These are phyloP conservation scores for Venturia pyrina DNA, from an alignment of 2,329 filamentous ascomycete species.

Conservation along the genomic window DNA sequence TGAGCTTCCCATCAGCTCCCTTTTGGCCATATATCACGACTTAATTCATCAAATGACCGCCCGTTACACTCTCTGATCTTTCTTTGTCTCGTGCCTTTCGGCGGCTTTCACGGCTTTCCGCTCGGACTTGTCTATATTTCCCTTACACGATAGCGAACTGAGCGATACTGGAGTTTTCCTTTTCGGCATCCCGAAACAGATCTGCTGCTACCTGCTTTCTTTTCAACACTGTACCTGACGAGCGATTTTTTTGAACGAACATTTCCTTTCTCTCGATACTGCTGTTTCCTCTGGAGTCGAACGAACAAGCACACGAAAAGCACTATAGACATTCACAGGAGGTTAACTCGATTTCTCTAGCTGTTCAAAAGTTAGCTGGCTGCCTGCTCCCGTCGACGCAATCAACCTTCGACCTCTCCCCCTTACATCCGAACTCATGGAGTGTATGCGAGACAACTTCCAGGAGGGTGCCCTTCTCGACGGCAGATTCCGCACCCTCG, in stretches of 20 bases:
- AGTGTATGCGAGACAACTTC: conserved; percentile 80
- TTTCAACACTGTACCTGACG: conserved; percentile 4
- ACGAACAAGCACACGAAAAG: conserved; percentile 4
- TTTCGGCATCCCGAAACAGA: conserved; percentile 1
- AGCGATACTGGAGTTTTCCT: conserved; percentile 10
- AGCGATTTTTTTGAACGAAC: conserved; percentile 6
- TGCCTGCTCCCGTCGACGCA: background rate
- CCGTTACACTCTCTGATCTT: conserved; percentile 11
- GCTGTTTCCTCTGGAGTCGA: conserved; percentile 1
- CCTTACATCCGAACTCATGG: conserved; percentile 43
- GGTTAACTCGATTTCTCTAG: background rate
- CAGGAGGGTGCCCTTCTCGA: conserved; percentile 69
- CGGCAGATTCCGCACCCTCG: conserved; percentile 82
- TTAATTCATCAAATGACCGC: conserved; percentile 9
- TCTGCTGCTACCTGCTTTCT: background rate
- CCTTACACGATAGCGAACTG: conserved; percentile 3
- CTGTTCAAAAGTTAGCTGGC: background rate
- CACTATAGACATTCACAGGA: conserved; percentile 5
- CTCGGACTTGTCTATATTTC: conserved; percentile 2
- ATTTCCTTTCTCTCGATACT: background rate
- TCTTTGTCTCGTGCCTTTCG: conserved; percentile 6
- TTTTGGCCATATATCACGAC: background rate
- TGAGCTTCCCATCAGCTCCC: background rate
- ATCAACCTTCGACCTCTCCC: background rate
- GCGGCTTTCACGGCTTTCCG: conserved; percentile 6